A percentile compares a stretch with the other conserved stretches of the same genome.
phyloP scores from a whole-genome alignment of 1,284 basidiomycete genomes.

The Malassezia vespertilionis region DNA sequence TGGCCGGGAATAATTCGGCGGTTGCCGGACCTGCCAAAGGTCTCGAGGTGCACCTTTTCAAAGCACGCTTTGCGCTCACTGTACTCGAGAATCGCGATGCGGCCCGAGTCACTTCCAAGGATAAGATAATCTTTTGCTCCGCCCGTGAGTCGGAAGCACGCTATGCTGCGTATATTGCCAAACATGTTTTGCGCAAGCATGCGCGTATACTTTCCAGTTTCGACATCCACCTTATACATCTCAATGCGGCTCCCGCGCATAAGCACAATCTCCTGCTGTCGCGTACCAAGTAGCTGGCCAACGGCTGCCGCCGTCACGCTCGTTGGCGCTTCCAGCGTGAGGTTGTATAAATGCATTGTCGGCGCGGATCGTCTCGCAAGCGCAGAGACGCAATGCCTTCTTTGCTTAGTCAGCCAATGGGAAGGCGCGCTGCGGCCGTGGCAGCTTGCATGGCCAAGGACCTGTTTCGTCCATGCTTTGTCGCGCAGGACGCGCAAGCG shows the following conservation, averaged over 20 bases:
- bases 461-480: not conserved
- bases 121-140: slow-evolving; percentile 42
- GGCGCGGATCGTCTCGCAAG: not conserved
- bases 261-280: slow-evolving; percentile 43
- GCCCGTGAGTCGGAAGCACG: slow-evolving; percentile 38
- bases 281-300: slow-evolving; percentile 42
- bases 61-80: slow-evolving; percentile 30
- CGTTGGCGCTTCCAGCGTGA: slow-evolving; percentile 37
- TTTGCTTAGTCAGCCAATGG: slow-evolving; percentile 7
- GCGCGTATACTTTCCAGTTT: slow-evolving; percentile 27
- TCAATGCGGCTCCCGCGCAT: slow-evolving; percentile 35
- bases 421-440: not conserved
- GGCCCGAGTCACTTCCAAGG: slow-evolving; percentile 42
- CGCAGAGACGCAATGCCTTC: not conserved
- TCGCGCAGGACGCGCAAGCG: not conserved
- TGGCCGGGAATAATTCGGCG: slow-evolving; percentile 43
- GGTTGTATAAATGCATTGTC: slow-evolving; percentile 42
- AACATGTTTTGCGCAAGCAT: slow-evolving; percentile 35
- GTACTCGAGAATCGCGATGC: slow-evolving; percentile 43
- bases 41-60: slow-evolving; percentile 40
- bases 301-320: slow-evolving; percentile 37
- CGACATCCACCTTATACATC: slow-evolving; percentile 35
- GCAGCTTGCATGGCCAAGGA: not conserved
- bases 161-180: slow-evolving; percentile 38
- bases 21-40: slow-evolving; percentile 42